Evolutionary conservation across 108 stramenopile species (phyloP).

Genomic region (Pseudonitzschia delicatissima): DNA sequence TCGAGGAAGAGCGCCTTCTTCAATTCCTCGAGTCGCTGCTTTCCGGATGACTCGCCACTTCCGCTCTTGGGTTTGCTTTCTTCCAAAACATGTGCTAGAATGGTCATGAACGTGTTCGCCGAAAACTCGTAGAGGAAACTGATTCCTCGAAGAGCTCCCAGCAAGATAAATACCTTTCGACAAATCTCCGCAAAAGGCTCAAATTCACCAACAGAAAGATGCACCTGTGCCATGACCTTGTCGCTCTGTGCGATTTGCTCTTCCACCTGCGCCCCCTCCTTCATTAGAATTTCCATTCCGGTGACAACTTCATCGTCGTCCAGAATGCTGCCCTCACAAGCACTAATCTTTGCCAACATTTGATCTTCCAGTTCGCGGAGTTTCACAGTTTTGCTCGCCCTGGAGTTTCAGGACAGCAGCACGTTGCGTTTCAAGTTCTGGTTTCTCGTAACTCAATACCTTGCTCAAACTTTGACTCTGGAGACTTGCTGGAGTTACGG

Average conservation of each 20-base stretch:
- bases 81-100: constrained; percentile 69
- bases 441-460: constrained; percentile 86
- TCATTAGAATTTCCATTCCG: constrained; percentile 95
- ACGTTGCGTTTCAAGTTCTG: constrained; percentile 90
- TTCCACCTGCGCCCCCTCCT: constrained; percentile 91
- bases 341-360: constrained; percentile 90
- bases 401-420: constrained; percentile 83
- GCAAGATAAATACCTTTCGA: constrained; percentile 62
- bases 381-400: constrained; percentile 94
- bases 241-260: constrained; percentile 89
- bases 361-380: constrained; percentile 95
- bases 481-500: constrained; percentile 93
- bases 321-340: constrained; percentile 95
- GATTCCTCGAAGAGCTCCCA: constrained; percentile 66
- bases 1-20: constrained; percentile 74
- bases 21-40: constrained; percentile 54
- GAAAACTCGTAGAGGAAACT: constrained; percentile 86
- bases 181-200: constrained; percentile 83
- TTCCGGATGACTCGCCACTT: constrained; percentile 10
- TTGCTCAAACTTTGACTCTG: constrained; percentile 86
- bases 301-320: constrained; percentile 94
- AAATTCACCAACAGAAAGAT: constrained; percentile 77
- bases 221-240: constrained; percentile 88
- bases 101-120: constrained; percentile 78
- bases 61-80: constrained; percentile 12